These are phyloP conservation scores for Aspergillus viridinutans DNA, from an alignment of 2,329 filamentous ascomycete genomes.

Conservation along the genomic window DNA sequence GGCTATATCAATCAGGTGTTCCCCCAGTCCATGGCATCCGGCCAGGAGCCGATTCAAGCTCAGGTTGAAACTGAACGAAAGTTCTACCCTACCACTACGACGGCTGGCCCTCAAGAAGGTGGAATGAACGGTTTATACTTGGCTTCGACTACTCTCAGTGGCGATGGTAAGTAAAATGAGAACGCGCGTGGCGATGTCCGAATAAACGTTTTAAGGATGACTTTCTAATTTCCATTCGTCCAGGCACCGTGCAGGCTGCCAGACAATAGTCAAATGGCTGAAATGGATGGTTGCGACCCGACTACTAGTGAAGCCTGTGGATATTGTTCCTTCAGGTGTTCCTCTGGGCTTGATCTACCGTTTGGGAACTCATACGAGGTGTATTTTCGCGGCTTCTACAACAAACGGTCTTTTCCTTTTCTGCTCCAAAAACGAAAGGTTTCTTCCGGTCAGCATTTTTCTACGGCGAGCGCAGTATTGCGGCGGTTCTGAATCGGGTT, in stretches of 20 bases:
- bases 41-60: slow-evolving; percentile 65
- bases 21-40: slow-evolving; percentile 63
- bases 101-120: slow-evolving; percentile 37
- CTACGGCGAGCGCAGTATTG: slow-evolving; percentile 29
- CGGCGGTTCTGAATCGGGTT: slow-evolving; percentile 24
- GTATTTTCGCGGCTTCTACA: background rate
- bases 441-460: slow-evolving; percentile 22
- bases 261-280: slow-evolving; percentile 46
- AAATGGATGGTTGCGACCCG: slow-evolving; percentile 55
- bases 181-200: background rate
- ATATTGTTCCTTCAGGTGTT: slow-evolving; percentile 60
- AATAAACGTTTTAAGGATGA: background rate
- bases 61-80: slow-evolving; percentile 55
- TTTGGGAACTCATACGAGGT: background rate
- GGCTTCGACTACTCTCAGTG: slow-evolving; percentile 44
- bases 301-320: slow-evolving; percentile 66
- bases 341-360: background rate
- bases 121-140: slow-evolving; percentile 47
- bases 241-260: slow-evolving; percentile 52
- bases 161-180: slow-evolving; percentile 38
- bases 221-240: slow-evolving; percentile 28
- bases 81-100: slow-evolving; percentile 47
- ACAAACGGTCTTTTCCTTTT: slow-evolving; percentile 4
- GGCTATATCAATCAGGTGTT: slow-evolving; percentile 60
- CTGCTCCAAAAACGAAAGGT: slow-evolving; percentile 11